These are phyloP conservation scores for Stellera chamaejasme DNA, from an alignment of 345 rosid species.

Conservation along the genomic window DNA sequence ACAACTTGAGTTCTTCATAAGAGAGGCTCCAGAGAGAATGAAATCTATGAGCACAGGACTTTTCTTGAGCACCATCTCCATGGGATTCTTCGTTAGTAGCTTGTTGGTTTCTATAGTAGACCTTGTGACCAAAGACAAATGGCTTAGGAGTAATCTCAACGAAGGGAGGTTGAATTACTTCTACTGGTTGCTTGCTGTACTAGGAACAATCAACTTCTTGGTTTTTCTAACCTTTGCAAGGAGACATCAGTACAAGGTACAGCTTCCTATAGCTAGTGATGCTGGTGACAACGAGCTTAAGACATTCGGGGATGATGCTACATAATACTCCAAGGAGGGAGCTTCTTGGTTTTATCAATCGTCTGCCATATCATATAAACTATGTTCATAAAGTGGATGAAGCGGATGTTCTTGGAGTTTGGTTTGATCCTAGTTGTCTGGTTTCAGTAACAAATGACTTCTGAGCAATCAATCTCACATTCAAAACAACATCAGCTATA, in stretches of 20 bases:
- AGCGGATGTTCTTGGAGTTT: too few species aligned
- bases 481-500: too few species aligned
- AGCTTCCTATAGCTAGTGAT: constrained; percentile 16
- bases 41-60: constrained; percentile 96
- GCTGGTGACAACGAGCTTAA: constrained; percentile 25
- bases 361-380: too few species aligned
- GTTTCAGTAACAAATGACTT: too few species aligned
- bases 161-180: constrained; percentile 52
- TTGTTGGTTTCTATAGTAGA: constrained; percentile 66
- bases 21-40: constrained; percentile 88
- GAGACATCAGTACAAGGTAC: constrained; percentile 63
- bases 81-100: constrained; percentile 89
- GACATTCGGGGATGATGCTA: constrained; percentile 9
- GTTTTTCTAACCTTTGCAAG: constrained; percentile 43
- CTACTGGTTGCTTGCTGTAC: constrained; percentile 63
- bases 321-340: too few species aligned
- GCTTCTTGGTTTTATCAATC: too few species aligned
- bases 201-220: constrained; percentile 62
- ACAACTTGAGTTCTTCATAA: constrained; percentile 86
- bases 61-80: constrained; percentile 67
- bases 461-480: too few species aligned
- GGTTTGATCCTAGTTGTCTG: too few species aligned
- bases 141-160: constrained; percentile 71
- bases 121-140: constrained; percentile 38
- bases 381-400: too few species aligned